phyloP scores from a whole-genome alignment of 2,329 filamentous ascomycete genomes.

The Pseudocercospora pini-densiflorae region DNA sequence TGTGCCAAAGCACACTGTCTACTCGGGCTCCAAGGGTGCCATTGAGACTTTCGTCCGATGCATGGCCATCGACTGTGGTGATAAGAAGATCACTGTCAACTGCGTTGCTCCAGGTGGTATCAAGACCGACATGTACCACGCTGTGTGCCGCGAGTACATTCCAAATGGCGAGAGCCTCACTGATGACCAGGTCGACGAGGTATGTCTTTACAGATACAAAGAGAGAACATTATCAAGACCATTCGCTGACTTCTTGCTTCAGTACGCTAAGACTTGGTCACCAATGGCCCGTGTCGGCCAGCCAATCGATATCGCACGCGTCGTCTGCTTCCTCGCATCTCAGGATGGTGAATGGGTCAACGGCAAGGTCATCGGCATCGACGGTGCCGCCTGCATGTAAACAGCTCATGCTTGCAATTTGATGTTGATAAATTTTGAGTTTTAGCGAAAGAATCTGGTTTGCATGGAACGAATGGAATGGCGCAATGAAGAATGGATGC shows the following conservation, averaged over 20 bases:
- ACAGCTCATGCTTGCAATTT: slow-evolving; percentile 14
- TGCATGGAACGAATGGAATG: not conserved
- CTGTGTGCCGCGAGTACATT: slow-evolving; percentile 67
- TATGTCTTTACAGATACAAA: slow-evolving; percentile 23
- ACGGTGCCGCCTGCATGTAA: slow-evolving; percentile 48
- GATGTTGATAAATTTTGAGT: not conserved
- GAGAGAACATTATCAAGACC: not conserved
- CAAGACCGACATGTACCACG: slow-evolving; percentile 65
- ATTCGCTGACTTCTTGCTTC: slow-evolving; percentile 6
- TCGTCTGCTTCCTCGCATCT: slow-evolving; percentile 64
- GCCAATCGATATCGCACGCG: slow-evolving; percentile 69
- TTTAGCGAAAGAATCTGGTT: not conserved
- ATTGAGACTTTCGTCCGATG: slow-evolving; percentile 60
- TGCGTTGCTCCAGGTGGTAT: slow-evolving; percentile 63
- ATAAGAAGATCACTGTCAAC: slow-evolving; percentile 64
- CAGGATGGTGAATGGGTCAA: slow-evolving; percentile 63
- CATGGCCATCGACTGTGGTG: slow-evolving; percentile 59
- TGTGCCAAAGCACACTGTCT: slow-evolving; percentile 59
- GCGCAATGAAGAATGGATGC: not conserved
- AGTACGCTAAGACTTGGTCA: slow-evolving; percentile 68
- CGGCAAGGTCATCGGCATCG: slow-evolving; percentile 58
- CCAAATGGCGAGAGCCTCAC: slow-evolving; percentile 60
- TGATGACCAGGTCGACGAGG: slow-evolving; percentile 63
- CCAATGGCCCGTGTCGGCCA: slow-evolving; percentile 69
- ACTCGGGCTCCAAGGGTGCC: slow-evolving; percentile 59